phyloP scores from a whole-genome alignment of 768 basidiomycete genomes.

The Boletus rubropictus region DNA sequence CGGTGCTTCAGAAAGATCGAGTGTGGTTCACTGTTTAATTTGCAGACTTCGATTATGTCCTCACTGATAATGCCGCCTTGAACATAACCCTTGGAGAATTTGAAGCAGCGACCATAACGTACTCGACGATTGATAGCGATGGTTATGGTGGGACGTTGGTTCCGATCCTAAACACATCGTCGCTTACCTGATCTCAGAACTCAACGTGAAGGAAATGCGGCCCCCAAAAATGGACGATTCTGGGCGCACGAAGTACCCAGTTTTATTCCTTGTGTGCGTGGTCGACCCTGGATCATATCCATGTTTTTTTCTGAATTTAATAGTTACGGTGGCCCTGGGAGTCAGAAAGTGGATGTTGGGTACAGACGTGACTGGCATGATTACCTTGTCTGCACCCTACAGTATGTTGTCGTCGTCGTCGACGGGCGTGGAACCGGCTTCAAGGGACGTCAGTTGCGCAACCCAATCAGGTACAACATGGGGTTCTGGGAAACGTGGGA shows the following conservation, averaged over 20 bases:
- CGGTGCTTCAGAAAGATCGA: neutral
- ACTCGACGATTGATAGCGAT: slow-evolving; percentile 72
- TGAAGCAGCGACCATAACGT: slow-evolving; percentile 61
- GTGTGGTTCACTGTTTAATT: slow-evolving; percentile 1
- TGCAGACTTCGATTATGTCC: slow-evolving; percentile 54
- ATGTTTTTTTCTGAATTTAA: slow-evolving; percentile 8
- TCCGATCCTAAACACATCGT: slow-evolving; percentile 13
- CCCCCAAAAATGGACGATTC: slow-evolving; percentile 92
- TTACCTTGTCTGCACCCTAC: slow-evolving; percentile 72
- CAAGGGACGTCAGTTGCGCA: slow-evolving; percentile 79
- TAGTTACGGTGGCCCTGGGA: slow-evolving; percentile 87
- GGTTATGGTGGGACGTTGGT: slow-evolving; percentile 56
- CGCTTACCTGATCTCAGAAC: slow-evolving; percentile 43
- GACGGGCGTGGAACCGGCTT: slow-evolving; percentile 94
- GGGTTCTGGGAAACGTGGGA: slow-evolving; percentile 87
- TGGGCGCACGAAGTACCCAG: slow-evolving; percentile 93
- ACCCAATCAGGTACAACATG: slow-evolving; percentile 82
- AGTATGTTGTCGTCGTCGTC: slow-evolving; percentile 82
- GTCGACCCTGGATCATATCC: neutral
- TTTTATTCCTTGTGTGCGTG: slow-evolving; percentile 77
- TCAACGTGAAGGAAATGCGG: slow-evolving; percentile 87
- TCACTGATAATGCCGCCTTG: slow-evolving; percentile 68
- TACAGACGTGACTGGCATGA: slow-evolving; percentile 82
- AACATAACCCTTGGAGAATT: slow-evolving; percentile 60
- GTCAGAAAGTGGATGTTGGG: slow-evolving; percentile 66